Percentiles rank a stretch among this genome's conserved stretches.
Conservation (phyloP, 306 rosid species). For the Luffa aegyptiaca region DNA sequence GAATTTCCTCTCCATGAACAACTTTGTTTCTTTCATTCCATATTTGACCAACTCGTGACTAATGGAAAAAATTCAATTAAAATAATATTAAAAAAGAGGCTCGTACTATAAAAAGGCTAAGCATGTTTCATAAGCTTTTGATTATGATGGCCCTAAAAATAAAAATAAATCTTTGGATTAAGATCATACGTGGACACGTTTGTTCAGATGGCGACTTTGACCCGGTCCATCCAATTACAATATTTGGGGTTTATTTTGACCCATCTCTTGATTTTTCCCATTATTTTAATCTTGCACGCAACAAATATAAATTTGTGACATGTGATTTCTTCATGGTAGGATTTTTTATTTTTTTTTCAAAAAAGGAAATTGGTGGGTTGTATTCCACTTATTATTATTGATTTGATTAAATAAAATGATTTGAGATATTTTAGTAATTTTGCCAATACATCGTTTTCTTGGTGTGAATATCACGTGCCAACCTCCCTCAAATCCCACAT, state of each 20-base stretch:
- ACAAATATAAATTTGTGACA: not conserved
- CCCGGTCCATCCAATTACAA: not conserved
- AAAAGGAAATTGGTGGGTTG: not conserved
- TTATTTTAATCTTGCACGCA: not conserved
- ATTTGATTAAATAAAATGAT: not conserved
- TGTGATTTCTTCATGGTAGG: not conserved
- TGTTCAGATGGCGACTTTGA: not conserved
- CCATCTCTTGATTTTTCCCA: not conserved
- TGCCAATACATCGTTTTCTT: not conserved
- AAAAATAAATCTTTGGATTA: not conserved
- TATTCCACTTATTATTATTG: not conserved
- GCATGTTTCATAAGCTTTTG: not conserved
- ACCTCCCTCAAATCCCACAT: not conserved
- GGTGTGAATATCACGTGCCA: not conserved
- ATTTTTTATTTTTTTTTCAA: not conserved
- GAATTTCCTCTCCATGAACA: no score
- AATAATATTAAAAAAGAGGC: no score
- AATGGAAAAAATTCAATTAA: no score
- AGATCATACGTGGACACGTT: not conserved
- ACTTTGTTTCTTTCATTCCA: no score
- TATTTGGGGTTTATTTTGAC: not conserved
- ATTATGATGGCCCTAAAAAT: not conserved
- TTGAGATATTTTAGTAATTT: not conserved
- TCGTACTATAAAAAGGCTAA: no score
- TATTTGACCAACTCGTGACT: no score